Evolutionary conservation across 805 yeast genomes (phyloP).

Genomic region (Isabelozyma gotoi): DNA sequence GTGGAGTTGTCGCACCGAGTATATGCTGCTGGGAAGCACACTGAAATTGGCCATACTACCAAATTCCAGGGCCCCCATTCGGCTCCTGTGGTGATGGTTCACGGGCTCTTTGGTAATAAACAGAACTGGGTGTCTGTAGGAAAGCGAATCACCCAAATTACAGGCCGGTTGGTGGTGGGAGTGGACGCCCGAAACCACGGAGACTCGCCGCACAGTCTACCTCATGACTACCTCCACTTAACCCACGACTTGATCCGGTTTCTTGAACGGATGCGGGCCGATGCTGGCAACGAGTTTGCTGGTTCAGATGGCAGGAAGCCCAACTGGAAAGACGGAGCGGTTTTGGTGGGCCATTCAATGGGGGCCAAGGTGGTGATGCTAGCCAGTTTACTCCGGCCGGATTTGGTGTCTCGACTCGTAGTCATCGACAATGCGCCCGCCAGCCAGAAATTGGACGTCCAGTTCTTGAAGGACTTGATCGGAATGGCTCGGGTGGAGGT

Average conservation of each 20-base stretch:
- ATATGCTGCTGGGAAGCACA: not conserved
- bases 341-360: slow-evolving; percentile 55
- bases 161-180: slow-evolving; percentile 36
- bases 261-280: slow-evolving; percentile 16
- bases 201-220: slow-evolving; percentile 40
- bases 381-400: slow-evolving; percentile 41
- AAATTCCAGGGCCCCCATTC: not conserved
- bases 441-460: slow-evolving; percentile 30
- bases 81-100: slow-evolving; percentile 46
- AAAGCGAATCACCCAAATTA: slow-evolving; percentile 25
- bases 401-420: slow-evolving; percentile 37
- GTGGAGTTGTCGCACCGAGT: not conserved
- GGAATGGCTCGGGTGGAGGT: slow-evolving; percentile 39
- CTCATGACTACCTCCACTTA: slow-evolving; percentile 45
- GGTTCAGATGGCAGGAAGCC: not conserved
- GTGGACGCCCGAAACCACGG: slow-evolving; percentile 62
- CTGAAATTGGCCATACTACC: not conserved
- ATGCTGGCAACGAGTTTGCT: not conserved
- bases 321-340: slow-evolving; percentile 12
- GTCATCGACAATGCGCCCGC: slow-evolving; percentile 52
- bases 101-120: slow-evolving; percentile 55
- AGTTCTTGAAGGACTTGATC: slow-evolving; percentile 34
- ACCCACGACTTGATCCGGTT: slow-evolving; percentile 42
- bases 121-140: slow-evolving; percentile 43
- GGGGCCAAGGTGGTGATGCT: slow-evolving; percentile 60